phyloP scores from a whole-genome alignment of 2,329 filamentous ascomycete genomes.

The Rosellinia necatrix region DNA sequence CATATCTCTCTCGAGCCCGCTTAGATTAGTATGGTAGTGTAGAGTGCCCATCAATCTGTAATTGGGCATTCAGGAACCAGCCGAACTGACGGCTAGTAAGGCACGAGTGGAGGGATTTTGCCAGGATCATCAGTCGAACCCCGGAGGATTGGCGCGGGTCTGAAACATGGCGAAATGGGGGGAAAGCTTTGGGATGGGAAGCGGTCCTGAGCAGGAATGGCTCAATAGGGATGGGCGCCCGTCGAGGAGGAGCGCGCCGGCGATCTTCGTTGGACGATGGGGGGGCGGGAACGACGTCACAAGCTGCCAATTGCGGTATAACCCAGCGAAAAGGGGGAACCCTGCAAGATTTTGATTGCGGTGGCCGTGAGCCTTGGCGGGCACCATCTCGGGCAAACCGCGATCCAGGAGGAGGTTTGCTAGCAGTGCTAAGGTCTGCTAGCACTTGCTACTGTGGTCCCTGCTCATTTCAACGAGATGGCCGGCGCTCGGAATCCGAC shows the following conservation, averaged over 20 bases:
- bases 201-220: neutral
- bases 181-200: conserved; percentile 13
- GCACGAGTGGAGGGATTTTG: conserved; percentile 21
- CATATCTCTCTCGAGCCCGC: too few relatives aligned
- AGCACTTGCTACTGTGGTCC: conserved; percentile 28
- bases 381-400: conserved; percentile 22
- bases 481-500: conserved; percentile 9
- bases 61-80: conserved; percentile 12
- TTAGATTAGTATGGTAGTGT: too few relatives aligned
- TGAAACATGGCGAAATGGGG: conserved; percentile 36
- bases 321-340: conserved; percentile 13
- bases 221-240: conserved; percentile 29
- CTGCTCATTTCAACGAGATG: conserved; percentile 33
- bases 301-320: conserved; percentile 31
- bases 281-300: conserved; percentile 32
- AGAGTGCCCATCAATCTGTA: too few relatives aligned
- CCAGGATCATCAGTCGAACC: conserved; percentile 26
- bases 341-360: conserved; percentile 30
- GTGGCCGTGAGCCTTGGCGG: conserved; percentile 25
- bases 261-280: conserved; percentile 28
- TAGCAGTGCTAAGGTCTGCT: neutral
- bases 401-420: conserved; percentile 17
- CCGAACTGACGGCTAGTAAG: neutral
- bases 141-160: conserved; percentile 16
- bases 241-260: conserved; percentile 22